Base-by-base conservation (phyloP, 1,284 basidiomycete species). In the Neotropicomus parvogracilis region DNA sequence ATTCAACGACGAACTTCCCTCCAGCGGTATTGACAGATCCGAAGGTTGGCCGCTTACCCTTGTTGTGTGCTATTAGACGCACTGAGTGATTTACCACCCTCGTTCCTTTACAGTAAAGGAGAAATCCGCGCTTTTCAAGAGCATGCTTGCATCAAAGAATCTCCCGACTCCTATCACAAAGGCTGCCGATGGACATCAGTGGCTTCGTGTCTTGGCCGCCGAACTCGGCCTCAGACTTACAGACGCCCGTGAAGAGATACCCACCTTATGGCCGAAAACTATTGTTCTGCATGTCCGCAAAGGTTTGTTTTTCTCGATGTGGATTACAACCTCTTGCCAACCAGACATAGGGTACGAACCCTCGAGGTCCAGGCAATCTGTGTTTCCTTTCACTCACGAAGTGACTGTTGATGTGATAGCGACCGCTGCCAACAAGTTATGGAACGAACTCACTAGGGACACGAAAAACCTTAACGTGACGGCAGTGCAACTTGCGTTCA, bases 61-160 rank as follows among this genome's bases (percentile, higher is more conserved):
- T n/a, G 31, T 61, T 55, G 4, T 24, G 24, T 24, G 8, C 8
- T 8, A 24, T 24, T 31, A 29, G 46, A 10, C 40, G 8, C 21
- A 13, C 19, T 9, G 13, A 20, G 3, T 28, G n/a, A 47, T 8
- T 37, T 28, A 6, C 33, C 21, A 11, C 19, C 14, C 27, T 52
- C 38, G 44, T 27, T 33, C 49, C 51, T 29, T 54, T 34, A 4
- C 28, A 91, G 94, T 97, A 38, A 94, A 91, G 63, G 88, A 91
- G 59, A 92, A 93, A 65, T 77, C 87, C 3, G 73, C 78, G 0
- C 72, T 87, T 33, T 84, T 79, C 54, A 97, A 97, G 71, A 93
- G 89, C 55, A 97, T 97, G 94, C 72, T 93, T 44, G 91, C 92
- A 0, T 87, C 91, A 10, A 97, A 97, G 67, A 97, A 95, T 60